phyloP scores from a whole-genome alignment of 805 yeast genomes.

The Saturnispora gosingensis region DNA sequence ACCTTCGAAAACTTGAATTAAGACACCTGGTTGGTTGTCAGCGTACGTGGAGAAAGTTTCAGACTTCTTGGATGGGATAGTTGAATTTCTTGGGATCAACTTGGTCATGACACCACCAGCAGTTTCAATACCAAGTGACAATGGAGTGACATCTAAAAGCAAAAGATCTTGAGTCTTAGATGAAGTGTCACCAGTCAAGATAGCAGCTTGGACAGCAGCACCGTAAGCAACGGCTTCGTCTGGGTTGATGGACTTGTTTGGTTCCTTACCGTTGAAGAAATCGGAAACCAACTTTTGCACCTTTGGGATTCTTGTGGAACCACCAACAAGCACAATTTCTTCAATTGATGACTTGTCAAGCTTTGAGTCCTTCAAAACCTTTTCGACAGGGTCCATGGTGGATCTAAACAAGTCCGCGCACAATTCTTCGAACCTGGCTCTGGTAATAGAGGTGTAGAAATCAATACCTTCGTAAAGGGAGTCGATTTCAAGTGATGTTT shows the following conservation, averaged over 20 bases:
- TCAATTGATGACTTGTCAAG: slow-evolving; percentile 82
- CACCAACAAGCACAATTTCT: slow-evolving; percentile 94
- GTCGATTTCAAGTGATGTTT: slow-evolving; percentile 92
- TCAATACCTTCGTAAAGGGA: slow-evolving; percentile 93
- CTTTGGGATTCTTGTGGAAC: slow-evolving; percentile 97
- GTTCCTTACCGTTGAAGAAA: slow-evolving; percentile 95
- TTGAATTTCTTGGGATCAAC: slow-evolving; percentile 96
- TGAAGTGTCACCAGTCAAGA: slow-evolving; percentile 90
- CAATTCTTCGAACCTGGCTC: slow-evolving; percentile 96
- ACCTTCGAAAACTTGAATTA: slow-evolving; percentile 96
- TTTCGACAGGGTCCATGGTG: slow-evolving; percentile 91
- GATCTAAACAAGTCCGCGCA: slow-evolving; percentile 92
- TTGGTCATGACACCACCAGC: slow-evolving; percentile 99
- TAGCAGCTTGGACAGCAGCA: slow-evolving; percentile 98
- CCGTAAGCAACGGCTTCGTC: slow-evolving; percentile 99
- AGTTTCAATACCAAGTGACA: slow-evolving; percentile 95
- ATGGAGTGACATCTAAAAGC: slow-evolving; percentile 93
- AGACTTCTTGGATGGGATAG: slow-evolving; percentile 95
- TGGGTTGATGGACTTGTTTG: slow-evolving; percentile 93
- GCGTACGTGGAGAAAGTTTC: slow-evolving; percentile 95
- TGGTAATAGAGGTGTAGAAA: slow-evolving; percentile 91
- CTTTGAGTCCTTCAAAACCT: slow-evolving; percentile 85
- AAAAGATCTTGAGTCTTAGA: slow-evolving; percentile 89
- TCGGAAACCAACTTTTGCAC: slow-evolving; percentile 92
- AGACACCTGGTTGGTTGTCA: slow-evolving; percentile 97